Conservation (phyloP, 805 yeast species). For the Teunomyces pallodes region DNA sequence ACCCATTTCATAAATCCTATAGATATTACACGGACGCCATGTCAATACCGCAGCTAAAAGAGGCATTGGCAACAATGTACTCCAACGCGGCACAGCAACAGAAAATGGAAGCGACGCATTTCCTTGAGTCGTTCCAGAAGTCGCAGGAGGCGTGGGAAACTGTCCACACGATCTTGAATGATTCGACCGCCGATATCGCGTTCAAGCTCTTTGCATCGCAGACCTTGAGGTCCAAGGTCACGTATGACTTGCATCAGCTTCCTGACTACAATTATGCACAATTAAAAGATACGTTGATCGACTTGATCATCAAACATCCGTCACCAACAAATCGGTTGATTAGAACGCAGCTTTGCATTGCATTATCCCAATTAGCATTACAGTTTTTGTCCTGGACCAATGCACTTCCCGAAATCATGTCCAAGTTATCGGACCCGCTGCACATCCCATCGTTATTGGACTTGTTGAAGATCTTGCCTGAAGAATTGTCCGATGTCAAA, state of each 20-base stretch:
- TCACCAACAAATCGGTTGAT: conserved; percentile 46
- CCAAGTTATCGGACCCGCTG: conserved; percentile 35
- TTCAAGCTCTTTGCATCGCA: conserved; percentile 85
- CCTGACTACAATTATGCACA: conserved; percentile 54
- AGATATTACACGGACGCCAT: neutral
- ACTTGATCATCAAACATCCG: conserved; percentile 49
- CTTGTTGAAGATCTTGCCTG: conserved; percentile 85
- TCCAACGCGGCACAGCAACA: conserved; percentile 42
- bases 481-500: conserved; percentile 77
- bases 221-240: conserved; percentile 79
- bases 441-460: conserved; percentile 57
- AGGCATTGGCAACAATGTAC: conserved; percentile 51
- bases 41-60: conserved; percentile 28
- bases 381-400: conserved; percentile 73
- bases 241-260: conserved; percentile 80
- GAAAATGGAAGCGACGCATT: conserved; percentile 50
- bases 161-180: conserved; percentile 52
- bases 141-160: conserved; percentile 78
- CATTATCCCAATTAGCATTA: conserved; percentile 77
- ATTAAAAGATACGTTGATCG: conserved; percentile 68
- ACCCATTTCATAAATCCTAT: neutral
- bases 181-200: conserved; percentile 43
- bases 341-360: conserved; percentile 78
- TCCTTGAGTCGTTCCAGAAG: conserved; percentile 79
- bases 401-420: conserved; percentile 67